phyloP scores from a whole-genome alignment of 345 rosid genomes.

The Gossypium bickii region DNA sequence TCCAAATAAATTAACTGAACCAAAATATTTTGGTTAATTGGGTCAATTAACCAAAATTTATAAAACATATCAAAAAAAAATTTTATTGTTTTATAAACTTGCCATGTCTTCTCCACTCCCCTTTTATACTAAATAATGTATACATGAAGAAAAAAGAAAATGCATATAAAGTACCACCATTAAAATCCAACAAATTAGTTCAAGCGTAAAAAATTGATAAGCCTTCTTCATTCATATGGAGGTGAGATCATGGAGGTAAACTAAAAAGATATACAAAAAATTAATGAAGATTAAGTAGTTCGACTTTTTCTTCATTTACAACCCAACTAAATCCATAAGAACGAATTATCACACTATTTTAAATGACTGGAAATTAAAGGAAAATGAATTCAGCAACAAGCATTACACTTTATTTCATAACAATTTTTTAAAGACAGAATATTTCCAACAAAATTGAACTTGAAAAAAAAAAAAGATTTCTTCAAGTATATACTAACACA shows the following conservation, averaged over 20 bases:
- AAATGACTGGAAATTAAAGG: not conserved
- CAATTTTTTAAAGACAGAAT: not conserved
- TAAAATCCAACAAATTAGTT: not conserved
- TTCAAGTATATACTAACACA: not conserved
- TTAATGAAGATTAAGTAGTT: not conserved
- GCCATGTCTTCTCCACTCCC: not conserved
- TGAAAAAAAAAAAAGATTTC: not conserved
- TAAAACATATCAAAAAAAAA: no score
- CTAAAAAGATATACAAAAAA: not conserved
- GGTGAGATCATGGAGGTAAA: not conserved
- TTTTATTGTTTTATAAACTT: not conserved
- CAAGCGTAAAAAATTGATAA: not conserved
- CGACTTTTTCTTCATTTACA: not conserved
- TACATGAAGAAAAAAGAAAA: not conserved
- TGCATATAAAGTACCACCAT: not conserved
- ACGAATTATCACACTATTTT: not conserved
- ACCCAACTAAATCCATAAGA: not conserved
- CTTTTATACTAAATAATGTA: not conserved
- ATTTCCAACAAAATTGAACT: not conserved
- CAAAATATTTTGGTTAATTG: no score
- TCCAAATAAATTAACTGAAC: no score
- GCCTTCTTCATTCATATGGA: not conserved
- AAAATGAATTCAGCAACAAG: not conserved
- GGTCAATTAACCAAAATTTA: no score
- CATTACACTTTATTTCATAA: not conserved